Evolutionary conservation across 1,284 basidiomycete species (phyloP), one percentile per base, ranked within the genome.

Genomic region (Malassezia brasiliensis): DNA sequence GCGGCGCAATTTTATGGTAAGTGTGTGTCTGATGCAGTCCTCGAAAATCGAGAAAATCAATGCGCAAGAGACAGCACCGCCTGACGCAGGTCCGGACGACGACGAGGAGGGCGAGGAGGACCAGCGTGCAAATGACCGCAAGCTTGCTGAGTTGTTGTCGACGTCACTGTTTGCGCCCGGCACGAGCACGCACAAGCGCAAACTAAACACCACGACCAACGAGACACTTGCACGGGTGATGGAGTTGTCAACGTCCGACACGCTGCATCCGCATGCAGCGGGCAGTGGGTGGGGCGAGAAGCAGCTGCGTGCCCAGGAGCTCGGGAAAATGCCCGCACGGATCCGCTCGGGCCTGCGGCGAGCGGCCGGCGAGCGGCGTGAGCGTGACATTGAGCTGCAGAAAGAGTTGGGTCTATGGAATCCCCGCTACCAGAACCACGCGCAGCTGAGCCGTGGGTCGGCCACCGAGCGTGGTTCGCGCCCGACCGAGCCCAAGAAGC

Each of bases 151-250:
- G 8, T 56, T 74, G 31, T 62, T 74, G 1, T 68, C 68, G 3
- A 72, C 71, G 10, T 72, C 71, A 4, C 63, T 74, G 0, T 74
- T 74, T 50, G 69, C 71, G 14, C 71, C 68, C 2, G 69, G 67
- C 15, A 47, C 60, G 2, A 58, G 61, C 17, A 38, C 12, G 15
- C 42, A 50, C 40, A 66, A 67, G 47, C 60, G 60, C 19, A 64
- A 67, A 20, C 52, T 65, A 8, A 64, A 28, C 8, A 46, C 49
- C 1, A 53, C 64, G 2, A 68, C 67, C 8, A 65, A 65, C 53
- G 69, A 67, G 35, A 69, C 66, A 7, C 56, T 72, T 5, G 66
- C 69, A 4, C 60, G 67, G 8, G 61, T 69, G 39, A 53, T 68
- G 52, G 67, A 67, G 52, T 61, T 67, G 6, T 68, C 67, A 1